Evolutionary conservation across 1,284 basidiomycete genomes (phyloP), one percentile per base, ranked within the genome.

Genomic region (Malassezia restricta): DNA sequence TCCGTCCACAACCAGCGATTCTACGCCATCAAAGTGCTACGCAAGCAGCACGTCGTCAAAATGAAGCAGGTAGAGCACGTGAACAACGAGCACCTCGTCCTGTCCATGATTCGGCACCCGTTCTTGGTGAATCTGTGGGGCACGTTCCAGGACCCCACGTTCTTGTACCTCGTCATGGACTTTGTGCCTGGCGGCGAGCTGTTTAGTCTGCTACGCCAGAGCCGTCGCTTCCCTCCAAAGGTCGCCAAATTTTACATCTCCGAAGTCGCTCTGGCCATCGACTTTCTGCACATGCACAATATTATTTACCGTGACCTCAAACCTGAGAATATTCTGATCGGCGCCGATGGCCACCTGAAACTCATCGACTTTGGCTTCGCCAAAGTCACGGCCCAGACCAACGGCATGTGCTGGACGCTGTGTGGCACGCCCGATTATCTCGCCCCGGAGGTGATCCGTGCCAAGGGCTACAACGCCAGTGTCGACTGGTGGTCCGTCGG

Each of bases 141-240:
- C 27, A 86, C 87, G 1, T 98, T 98, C 76, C 88, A 94, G 66
- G 92, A 96, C 67, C 77, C 82, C 8, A 80, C 86, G 41, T 96
- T 95, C 72, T 77, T 98, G 11, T 99, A 94, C 78, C 95, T 99
- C 90, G 91, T 98, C 53, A 96, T 98, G 92, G 94, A 98, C 76
- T 99, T 95, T 73, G 92, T 98, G 4, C 88, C 90, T 0, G 92
- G 92, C 17, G 92, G 92, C 15, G 92, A 99, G 75, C 78, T 99
- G 6, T 99, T 98, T 73, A 69, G 67, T n/a, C 66, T 71, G 9
- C 56, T 73, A 8, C 50, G 69, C 9, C 68, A 71, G 42, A 59
- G 56, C 15, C 75, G 95, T 85, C 81, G 92, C 35, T 99, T 99
- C 76, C 92, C 94, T 0, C 91, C 95, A 65, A 89, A 90, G 1